phyloP scores from a whole-genome alignment of 768 basidiomycete genomes.

The Suillus bovinus region DNA sequence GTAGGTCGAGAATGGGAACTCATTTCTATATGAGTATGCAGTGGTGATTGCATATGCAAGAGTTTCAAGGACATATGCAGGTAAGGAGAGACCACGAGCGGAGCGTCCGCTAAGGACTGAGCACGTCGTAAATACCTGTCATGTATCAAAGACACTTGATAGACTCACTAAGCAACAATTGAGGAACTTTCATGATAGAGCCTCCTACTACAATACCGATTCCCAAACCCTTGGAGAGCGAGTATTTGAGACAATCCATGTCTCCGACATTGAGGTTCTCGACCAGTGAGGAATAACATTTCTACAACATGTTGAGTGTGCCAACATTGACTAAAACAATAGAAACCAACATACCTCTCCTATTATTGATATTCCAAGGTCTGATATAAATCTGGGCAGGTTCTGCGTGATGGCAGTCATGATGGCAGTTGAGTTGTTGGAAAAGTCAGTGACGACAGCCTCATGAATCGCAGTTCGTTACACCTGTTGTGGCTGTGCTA shows the following conservation, averaged over 20 bases:
- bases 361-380: constrained; percentile 79
- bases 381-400: constrained; percentile 82
- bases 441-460: neutral
- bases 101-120: constrained; percentile 72
- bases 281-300: constrained; percentile 89
- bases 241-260: constrained; percentile 85
- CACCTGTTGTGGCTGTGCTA: constrained; percentile 26
- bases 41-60: constrained; percentile 87
- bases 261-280: constrained; percentile 81
- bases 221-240: constrained; percentile 89
- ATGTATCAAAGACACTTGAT: neutral
- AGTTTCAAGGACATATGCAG: constrained; percentile 90
- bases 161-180: constrained; percentile 76
- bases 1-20: constrained; percentile 95
- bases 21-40: constrained; percentile 80
- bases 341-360: constrained; percentile 57
- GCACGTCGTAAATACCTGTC: constrained; percentile 9
- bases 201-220: constrained; percentile 92
- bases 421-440: constrained; percentile 21
- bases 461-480: neutral
- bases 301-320: constrained; percentile 41
- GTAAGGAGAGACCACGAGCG: constrained; percentile 83
- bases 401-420: constrained; percentile 82
- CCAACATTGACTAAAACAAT: neutral
- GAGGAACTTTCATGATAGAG: constrained; percentile 94